phyloP scores from a whole-genome alignment of 306 rosid genomes.

The Acacia confusa region DNA sequence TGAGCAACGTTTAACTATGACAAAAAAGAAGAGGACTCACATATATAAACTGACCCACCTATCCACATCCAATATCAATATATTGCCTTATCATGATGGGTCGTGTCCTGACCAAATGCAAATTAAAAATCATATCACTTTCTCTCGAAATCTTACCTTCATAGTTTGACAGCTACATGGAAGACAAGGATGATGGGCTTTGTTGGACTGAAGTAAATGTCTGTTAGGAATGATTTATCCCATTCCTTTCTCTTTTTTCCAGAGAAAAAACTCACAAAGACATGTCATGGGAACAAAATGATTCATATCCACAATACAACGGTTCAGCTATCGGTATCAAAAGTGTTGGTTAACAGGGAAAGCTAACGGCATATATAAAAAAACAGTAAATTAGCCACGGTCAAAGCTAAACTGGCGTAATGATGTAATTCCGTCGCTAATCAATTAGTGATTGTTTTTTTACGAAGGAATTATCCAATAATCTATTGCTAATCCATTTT shows the following conservation, averaged over 20 bases:
- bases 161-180: slow-evolving; percentile 37
- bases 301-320: slow-evolving; percentile 27
- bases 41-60: slow-evolving; percentile 12
- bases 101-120: slow-evolving; percentile 32
- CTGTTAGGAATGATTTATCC: slow-evolving; percentile 34
- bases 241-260: slow-evolving; percentile 29
- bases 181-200: slow-evolving; percentile 35
- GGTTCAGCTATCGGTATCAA: too few relatives aligned
- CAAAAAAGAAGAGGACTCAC: not conserved
- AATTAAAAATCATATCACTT: slow-evolving; percentile 25
- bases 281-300: slow-evolving; percentile 24
- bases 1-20: not conserved
- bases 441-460: too few relatives aligned
- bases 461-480: too few relatives aligned
- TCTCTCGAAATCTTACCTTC: slow-evolving; percentile 18
- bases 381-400: too few relatives aligned
- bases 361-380: not conserved
- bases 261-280: slow-evolving; percentile 32
- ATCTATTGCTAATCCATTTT: too few relatives aligned
- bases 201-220: slow-evolving; percentile 45
- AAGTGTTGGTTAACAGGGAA: slow-evolving; percentile 8
- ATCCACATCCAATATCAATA: slow-evolving; percentile 15
- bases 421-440: too few relatives aligned
- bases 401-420: too few relatives aligned
- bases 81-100: slow-evolving; percentile 28